Evolutionary conservation across 768 basidiomycete genomes (phyloP), one percentile per base, ranked within the genome.

Genomic region (Calocybe cyanea): DNA sequence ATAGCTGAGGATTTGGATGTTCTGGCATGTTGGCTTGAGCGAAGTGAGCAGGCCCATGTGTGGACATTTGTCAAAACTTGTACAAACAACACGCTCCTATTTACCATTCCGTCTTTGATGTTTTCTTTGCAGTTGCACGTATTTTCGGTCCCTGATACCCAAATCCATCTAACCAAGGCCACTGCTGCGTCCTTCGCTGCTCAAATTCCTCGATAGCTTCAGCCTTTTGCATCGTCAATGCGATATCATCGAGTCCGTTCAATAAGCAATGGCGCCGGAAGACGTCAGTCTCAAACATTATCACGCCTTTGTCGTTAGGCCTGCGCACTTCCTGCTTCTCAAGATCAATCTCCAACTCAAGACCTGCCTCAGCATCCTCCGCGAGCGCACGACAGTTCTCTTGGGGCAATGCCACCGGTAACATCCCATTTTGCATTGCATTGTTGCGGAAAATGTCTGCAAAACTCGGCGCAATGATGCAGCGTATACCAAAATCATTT

Each of bases 111-210:
- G 78, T 81, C 59, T 72, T 69, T 24, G 59, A 60, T 38, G 61
- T 59, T 59, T 69, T 73, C 15, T 49, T 57, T 28, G 68, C 55
- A 7, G 62, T 56, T 17, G 81, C 68, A 2, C 85, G 82, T 43
- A 92, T 89, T 62, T 84, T 86, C 34, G 74, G 78, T 37, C 83
- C 86, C 60, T 83, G 75, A 68, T 92, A 96, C 20, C 92, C 92
- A 51, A 95, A 88, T 28, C 95, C 96, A 60, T 99, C 91, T 62
- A 97, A 68, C 96, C 96, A 99, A 4, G 96, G 89, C 92, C 93
- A 98, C 47, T 70, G 62, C 58, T 80, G 70, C 20, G 81, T 86
- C 53, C 96, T 68, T 57, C 77, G 77, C 58, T 76, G 59, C 76
- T 99, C 96, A 57, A 97, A 99, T 34, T 64, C 55, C 49, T 75